Evolutionary conservation across 148 eudicot genomes (phyloP).

Genomic region (Spergularia marina): DNA sequence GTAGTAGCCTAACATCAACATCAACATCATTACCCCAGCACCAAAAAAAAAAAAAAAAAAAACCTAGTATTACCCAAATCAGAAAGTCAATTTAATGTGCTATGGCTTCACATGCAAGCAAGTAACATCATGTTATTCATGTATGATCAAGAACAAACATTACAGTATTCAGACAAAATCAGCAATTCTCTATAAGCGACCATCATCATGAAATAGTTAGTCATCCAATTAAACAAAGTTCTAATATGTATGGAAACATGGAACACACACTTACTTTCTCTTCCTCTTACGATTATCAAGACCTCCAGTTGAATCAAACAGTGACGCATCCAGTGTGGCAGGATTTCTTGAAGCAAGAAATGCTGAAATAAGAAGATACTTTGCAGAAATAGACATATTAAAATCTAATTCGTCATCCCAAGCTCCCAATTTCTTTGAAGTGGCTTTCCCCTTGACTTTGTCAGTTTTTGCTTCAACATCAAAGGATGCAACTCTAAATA

Average conservation of each 20-base stretch:
- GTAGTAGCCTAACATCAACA: too few species aligned
- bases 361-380: slow-evolving; percentile 91
- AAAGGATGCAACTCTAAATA: slow-evolving; percentile 42
- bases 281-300: slow-evolving; percentile 62
- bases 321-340: slow-evolving; percentile 91
- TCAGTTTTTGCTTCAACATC: slow-evolving; percentile 36
- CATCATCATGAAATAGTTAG: not conserved
- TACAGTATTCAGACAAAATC: not conserved
- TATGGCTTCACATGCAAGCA: too few species aligned
- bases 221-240: not conserved
- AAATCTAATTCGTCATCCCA: slow-evolving; percentile 66
- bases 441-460: slow-evolving; percentile 38
- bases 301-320: slow-evolving; percentile 94
- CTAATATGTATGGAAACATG: not conserved
- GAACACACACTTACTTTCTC: slow-evolving; percentile 55
- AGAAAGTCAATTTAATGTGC: not conserved
- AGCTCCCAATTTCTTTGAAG: slow-evolving; percentile 37
- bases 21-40: too few species aligned
- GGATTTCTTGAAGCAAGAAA: slow-evolving; percentile 96
- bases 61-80: too few species aligned
- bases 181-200: not conserved
- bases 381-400: slow-evolving; percentile 84
- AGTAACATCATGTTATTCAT: not conserved
- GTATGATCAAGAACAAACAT: not conserved
- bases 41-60: too few species aligned